Conservation (phyloP, 78 protist genomes). For the Ministeria vibrans region DNA sequence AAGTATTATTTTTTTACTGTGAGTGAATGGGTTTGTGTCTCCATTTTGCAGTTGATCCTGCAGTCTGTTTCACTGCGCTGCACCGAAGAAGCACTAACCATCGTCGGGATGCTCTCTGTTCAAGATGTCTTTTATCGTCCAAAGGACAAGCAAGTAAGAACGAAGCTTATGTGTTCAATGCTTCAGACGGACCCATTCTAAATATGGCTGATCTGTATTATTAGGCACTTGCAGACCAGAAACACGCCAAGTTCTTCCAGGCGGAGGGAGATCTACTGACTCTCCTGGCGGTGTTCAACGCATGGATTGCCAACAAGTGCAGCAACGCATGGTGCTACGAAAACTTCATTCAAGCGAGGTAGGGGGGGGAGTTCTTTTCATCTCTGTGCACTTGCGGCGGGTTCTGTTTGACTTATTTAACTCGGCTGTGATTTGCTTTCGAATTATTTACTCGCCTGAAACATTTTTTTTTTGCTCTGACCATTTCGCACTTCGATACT, state of each 20-base stretch:
- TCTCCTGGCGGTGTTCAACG: conserved; percentile 84
- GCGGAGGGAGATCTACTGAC: conserved; percentile 97
- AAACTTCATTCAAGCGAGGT: conserved; percentile 90
- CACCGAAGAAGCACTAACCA: conserved; percentile 89
- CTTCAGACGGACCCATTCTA: no score
- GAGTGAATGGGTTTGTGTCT: background rate
- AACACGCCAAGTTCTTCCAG: conserved; percentile 82
- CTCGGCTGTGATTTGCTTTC: no score
- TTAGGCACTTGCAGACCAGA: conserved; percentile 90
- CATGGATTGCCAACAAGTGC: conserved; percentile 84
- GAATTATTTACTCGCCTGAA: no score
- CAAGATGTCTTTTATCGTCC: conserved; percentile 94
- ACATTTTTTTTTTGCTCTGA: no score
- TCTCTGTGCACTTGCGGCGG: no score
- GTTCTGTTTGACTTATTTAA: no score
- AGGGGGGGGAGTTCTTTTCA: no score
- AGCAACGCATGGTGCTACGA: conserved; percentile 90
- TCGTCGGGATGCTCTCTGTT: conserved; percentile 93
- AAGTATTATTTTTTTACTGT: conserved; percentile 14
- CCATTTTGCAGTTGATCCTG: conserved; percentile 28
- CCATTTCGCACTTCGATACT: no score
- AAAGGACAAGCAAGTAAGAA: conserved; percentile 78
- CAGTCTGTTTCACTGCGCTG: conserved; percentile 89
- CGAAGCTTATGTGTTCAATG: background rate
- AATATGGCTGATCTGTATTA: no score